A percentile compares a stretch with the other conserved stretches of the same genome.
Conservation (phyloP, 495 filamentous ascomycete species). For the Penicillium salamii region DNA sequence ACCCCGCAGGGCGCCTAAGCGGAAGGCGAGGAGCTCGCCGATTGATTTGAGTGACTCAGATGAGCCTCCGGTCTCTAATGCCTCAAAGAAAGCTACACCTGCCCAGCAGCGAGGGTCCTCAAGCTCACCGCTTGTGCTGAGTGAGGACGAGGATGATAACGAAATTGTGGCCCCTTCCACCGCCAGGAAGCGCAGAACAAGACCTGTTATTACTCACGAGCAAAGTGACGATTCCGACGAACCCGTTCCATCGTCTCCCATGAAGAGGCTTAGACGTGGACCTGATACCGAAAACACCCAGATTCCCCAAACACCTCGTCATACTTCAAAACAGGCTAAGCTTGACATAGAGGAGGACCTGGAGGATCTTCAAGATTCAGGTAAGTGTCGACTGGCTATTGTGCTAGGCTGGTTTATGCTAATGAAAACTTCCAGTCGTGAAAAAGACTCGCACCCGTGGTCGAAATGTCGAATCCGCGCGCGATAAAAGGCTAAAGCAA, state of each 20-base stretch:
- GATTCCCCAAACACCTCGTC: slow-evolving; percentile 25
- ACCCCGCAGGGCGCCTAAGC: slow-evolving; percentile 33
- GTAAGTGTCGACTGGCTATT: slow-evolving; percentile 10
- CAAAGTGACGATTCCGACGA: slow-evolving; percentile 14
- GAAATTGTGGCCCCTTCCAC: slow-evolving; percentile 1
- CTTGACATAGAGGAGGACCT: slow-evolving; percentile 46
- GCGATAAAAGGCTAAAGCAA: slow-evolving; percentile 42
- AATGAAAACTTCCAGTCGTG: slow-evolving; percentile 21
- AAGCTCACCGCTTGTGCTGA: background rate
- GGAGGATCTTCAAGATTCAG: slow-evolving; percentile 45
- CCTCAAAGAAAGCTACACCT: background rate
- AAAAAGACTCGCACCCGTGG: slow-evolving; percentile 44
- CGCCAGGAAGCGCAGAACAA: background rate
- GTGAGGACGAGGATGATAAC: background rate
- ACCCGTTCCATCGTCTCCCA: slow-evolving; percentile 22
- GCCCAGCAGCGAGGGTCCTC: background rate
- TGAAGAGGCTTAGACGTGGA: slow-evolving; percentile 19
- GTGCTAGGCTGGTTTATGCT: background rate
- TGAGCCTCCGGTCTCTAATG: slow-evolving; percentile 19
- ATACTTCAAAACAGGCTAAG: slow-evolving; percentile 24
- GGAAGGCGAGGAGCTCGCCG: slow-evolving; percentile 16
- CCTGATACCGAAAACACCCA: slow-evolving; percentile 15
- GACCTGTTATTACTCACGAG: background rate
- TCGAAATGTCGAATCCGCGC: slow-evolving; percentile 34
- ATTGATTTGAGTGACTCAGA: slow-evolving; percentile 26